A percentile compares a stretch with the other conserved stretches of the same genome.
Evolutionary conservation across 495 filamentous ascomycete species (phyloP).

Genomic region (Penicillium malachiteum): DNA sequence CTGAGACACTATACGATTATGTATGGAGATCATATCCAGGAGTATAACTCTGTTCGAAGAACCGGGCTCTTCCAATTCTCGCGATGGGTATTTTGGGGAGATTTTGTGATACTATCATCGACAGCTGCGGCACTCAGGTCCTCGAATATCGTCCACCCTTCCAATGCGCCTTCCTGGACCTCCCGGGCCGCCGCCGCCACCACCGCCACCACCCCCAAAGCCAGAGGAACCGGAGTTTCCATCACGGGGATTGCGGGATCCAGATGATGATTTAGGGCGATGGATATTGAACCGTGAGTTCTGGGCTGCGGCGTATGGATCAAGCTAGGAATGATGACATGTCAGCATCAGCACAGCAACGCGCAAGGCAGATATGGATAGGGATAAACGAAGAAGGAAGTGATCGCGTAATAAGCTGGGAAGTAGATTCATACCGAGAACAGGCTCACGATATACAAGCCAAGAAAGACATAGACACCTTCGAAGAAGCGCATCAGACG

Average conservation of each 20-base stretch:
- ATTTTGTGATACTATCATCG: slow-evolving; percentile 3
- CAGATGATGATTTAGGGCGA: slow-evolving; percentile 18
- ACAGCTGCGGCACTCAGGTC: slow-evolving; percentile 40
- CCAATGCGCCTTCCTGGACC: slow-evolving; percentile 35
- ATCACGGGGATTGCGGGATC: slow-evolving; percentile 23
- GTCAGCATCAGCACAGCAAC: slow-evolving; percentile 17
- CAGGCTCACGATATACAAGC: slow-evolving; percentile 43
- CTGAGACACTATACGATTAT: no score
- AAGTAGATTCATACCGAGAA: slow-evolving; percentile 33
- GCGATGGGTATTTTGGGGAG: not conserved
- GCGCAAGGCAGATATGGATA: not conserved
- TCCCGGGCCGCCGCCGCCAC: slow-evolving; percentile 26
- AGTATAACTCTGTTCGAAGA: not conserved
- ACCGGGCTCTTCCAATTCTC: not conserved
- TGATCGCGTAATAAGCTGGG: not conserved
- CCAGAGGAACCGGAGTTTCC: slow-evolving; percentile 26
- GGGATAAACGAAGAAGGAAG: slow-evolving; percentile 1
- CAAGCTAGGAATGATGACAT: slow-evolving; percentile 46
- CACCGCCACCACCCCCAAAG: slow-evolving; percentile 31
- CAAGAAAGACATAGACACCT: slow-evolving; percentile 44
- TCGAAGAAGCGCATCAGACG: slow-evolving; percentile 45
- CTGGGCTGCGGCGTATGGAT: slow-evolving; percentile 64
- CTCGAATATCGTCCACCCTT: slow-evolving; percentile 43
- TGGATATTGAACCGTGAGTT: slow-evolving; percentile 61
- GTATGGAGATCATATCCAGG: not conserved